Conservation (phyloP, 345 rosid species). For the Acer yangbiense region DNA sequence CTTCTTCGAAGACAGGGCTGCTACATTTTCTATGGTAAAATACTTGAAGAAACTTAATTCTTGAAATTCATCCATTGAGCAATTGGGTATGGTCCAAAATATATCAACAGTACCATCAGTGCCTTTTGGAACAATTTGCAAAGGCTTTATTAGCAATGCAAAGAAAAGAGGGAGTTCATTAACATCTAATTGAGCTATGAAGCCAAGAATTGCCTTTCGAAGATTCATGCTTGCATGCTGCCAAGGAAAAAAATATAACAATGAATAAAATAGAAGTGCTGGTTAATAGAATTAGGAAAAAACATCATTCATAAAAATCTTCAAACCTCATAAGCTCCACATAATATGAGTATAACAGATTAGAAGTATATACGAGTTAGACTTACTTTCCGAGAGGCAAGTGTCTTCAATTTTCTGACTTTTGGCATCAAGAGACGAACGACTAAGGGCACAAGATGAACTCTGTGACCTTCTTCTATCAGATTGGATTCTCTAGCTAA, state of each 20-base stretch:
- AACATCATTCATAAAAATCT: not conserved
- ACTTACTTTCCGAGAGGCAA: constrained; percentile 84
- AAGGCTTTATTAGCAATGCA: constrained; percentile 75
- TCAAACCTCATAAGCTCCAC: constrained; percentile 6
- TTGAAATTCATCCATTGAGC: constrained; percentile 47
- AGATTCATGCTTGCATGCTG: constrained; percentile 78
- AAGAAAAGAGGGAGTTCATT: constrained; percentile 77
- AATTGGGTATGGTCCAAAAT: constrained; percentile 44
- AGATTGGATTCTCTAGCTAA: constrained; percentile 56
- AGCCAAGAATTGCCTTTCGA: constrained; percentile 81
- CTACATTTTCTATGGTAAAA: constrained; percentile 60
- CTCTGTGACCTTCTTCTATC: constrained; percentile 68
- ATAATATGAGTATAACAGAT: constrained; percentile 4
- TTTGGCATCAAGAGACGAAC: constrained; percentile 76
- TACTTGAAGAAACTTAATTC: constrained; percentile 47
- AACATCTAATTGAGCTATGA: constrained; percentile 72
- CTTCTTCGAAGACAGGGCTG: constrained; percentile 69
- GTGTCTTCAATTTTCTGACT: constrained; percentile 78
- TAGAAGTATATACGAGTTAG: constrained; percentile 11
- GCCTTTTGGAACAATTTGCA: constrained; percentile 54
- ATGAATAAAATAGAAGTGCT: constrained; percentile 1
- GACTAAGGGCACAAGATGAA: constrained; percentile 59
- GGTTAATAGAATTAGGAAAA: not conserved
- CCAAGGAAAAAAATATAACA: constrained; percentile 20
- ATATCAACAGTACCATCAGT: constrained; percentile 36